Base-by-base conservation (phyloP, 2,329 filamentous ascomycete species). In the Beauveria bassiana region DNA sequence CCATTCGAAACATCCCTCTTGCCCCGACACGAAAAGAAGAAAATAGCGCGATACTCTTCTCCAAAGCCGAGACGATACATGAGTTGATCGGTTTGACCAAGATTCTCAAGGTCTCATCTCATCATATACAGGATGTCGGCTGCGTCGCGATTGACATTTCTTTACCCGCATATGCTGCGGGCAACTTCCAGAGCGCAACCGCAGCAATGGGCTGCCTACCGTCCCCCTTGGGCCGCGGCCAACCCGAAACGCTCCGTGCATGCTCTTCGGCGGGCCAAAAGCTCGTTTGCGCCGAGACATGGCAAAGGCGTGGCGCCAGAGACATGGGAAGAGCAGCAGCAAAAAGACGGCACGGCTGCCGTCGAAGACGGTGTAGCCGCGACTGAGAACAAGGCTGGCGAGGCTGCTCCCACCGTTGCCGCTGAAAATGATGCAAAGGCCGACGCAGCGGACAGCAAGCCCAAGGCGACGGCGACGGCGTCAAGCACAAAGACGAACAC, bases 151-250 rank as follows among this genome's bases (percentile, higher is more conserved):
- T 77, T 90, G 63, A 83, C 84, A 18, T 90, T 90, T 68, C 77
- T 90, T 20, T 90, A 89, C 66, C 86, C 88, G 51, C 84, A 86
- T 66, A 73, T 90, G 60, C 83, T 87, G 72, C 84, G 86, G 60
- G 77, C 61, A 51, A 69, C 65, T 16, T 73, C 79, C 59, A 73
- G 76, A 64, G 69, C 51, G 2, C 50, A 59, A 28, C 58, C 42
- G n/a, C 69, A 69, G 66, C 68, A 66, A 58, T 67, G 69, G 62
- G 69, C 70, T 22, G 64, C 71, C 5, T 59, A 20, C 55, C 45
- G 34, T 34, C 20, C 31, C 31, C 16, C 46, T 24, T 50, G 14
- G 46, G 28, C 55, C 16, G 55, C 55, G 7, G 45, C 34, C 20
- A 58, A 28, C 55, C 20, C 55, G 31, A 42, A 46, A 58, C 56